Evolutionary conservation across 306 rosid species (phyloP), one percentile per base, ranked within the genome.

Genomic region (Prunus armeniaca): DNA sequence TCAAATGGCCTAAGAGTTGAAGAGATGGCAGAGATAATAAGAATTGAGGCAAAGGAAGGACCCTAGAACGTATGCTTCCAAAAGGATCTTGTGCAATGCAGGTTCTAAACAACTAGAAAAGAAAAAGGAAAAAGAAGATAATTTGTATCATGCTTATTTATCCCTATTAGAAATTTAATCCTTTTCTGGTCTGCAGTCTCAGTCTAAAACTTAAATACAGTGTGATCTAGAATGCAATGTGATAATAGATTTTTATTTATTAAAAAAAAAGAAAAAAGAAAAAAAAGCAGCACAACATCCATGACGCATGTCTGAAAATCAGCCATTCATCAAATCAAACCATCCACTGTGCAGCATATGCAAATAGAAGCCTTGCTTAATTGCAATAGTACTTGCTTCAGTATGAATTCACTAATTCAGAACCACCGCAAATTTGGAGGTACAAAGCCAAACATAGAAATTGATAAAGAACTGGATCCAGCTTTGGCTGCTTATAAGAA

Each of bases 11-110:
- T 73, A 69, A 78, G 41, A 25, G 34, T 54, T 12, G 85, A 89
- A 20, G 82, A 79, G 72, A 73, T 81, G 73, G 80, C 78, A 47
- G 85, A 83, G 54, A 73, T 65, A 34, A 64, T 41, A 17, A 72
- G 69, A 62, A 61, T 77, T 63, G 81, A 88, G 50, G 86, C 82
- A 43, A 86, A 80, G 86, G 90, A 85, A 63, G 89, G 80, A 69
- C 86, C 87, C 28, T 89, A 89, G 79, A 11, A 38, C 61, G 58
- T 47, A 49, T 38, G 72, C 54, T 69, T 72, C 43, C 14, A 66
- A 70, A 57, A 63, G 24, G 41, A 25, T 69, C 8, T 65, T 56
- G 34, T 56, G 65, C 56, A 38, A n/a, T 56, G 38, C 6, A 11
- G 50, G 18, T 12, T 27, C 18, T 60, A 12, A 25, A 34, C 72